Evolutionary conservation across 768 basidiomycete species (phyloP).

Genomic region (Tricholoma hemisulphureum): DNA sequence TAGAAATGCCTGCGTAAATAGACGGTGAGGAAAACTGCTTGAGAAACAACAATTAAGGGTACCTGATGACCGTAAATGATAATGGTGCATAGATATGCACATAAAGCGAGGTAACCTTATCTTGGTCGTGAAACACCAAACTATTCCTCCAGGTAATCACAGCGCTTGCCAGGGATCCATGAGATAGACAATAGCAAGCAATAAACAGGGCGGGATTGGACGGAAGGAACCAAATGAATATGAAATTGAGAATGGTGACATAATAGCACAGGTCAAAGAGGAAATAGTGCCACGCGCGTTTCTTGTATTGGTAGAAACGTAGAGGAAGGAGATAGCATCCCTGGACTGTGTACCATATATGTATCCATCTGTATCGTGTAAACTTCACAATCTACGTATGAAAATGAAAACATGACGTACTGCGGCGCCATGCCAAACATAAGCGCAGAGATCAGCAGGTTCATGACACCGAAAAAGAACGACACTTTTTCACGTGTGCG

Average conservation of each 20-base stretch:
- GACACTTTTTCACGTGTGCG: conserved; percentile 81
- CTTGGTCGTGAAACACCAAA: conserved; percentile 94
- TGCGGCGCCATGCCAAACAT: conserved; percentile 87
- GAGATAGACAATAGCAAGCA: conserved; percentile 89
- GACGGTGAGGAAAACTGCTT: not conserved
- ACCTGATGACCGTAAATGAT: conserved; percentile 89
- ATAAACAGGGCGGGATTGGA: conserved; percentile 75
- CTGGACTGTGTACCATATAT: conserved; percentile 81
- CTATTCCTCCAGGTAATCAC: conserved; percentile 99
- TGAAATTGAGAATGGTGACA: conserved; percentile 84
- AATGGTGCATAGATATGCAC: conserved; percentile 93
- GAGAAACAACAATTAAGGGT: conserved; percentile 24
- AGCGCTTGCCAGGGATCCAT: conserved; percentile 88
- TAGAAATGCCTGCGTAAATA: conserved; percentile 75
- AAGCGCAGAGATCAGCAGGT: conserved; percentile 77
- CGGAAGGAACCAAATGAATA: conserved; percentile 92
- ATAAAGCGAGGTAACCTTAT: conserved; percentile 95
- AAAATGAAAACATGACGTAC: conserved; percentile 44
- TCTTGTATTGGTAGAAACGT: conserved; percentile 86
- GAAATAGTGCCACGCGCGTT: conserved; percentile 93
- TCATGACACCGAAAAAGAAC: conserved; percentile 94
- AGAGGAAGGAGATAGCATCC: conserved; percentile 77
- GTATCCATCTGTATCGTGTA: conserved; percentile 68
- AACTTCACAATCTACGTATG: conserved; percentile 10
- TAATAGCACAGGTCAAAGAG: conserved; percentile 93